A percentile compares a stretch with the other conserved stretches of the same genome.
Evolutionary conservation across 257 asterid species (phyloP).

Genomic region (Primulina tabacum): DNA sequence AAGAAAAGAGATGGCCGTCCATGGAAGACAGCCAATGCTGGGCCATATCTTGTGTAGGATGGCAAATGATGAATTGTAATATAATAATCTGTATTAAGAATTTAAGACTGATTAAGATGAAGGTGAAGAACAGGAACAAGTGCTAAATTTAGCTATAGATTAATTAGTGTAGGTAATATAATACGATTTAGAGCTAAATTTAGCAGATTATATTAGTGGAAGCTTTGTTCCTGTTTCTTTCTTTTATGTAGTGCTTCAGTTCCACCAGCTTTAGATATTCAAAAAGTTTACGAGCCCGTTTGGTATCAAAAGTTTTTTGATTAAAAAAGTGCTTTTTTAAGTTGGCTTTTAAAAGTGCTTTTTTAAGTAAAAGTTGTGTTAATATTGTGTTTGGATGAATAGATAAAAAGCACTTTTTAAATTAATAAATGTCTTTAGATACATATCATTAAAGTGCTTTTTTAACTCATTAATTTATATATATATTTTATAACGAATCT

Average conservation of each 20-base stretch:
- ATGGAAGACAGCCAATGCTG: slow-evolving; percentile 50
- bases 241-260: slow-evolving; percentile 26
- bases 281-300: slow-evolving; percentile 25
- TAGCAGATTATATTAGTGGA: slow-evolving; percentile 43
- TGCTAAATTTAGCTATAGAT: slow-evolving; percentile 69
- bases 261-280: slow-evolving; percentile 28
- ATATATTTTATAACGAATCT: too few species aligned
- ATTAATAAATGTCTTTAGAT: too few species aligned
- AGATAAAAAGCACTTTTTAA: too few species aligned
- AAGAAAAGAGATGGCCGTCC: slow-evolving; percentile 35
- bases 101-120: slow-evolving; percentile 19
- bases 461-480: too few species aligned
- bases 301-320: too few species aligned
- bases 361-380: too few species aligned
- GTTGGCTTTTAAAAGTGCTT: too few species aligned
- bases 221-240: slow-evolving; percentile 65
- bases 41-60: slow-evolving; percentile 47
- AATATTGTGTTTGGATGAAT: too few species aligned
- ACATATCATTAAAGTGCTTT: too few species aligned
- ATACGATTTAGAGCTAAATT: slow-evolving; percentile 47
- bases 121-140: slow-evolving; percentile 66
- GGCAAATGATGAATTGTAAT: slow-evolving; percentile 31
- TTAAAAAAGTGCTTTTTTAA: too few species aligned
- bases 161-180: slow-evolving; percentile 23
- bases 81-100: slow-evolving; percentile 15